Evolutionary conservation across 2,329 filamentous ascomycete genomes (phyloP), one percentile per base, ranked within the genome.

Genomic region (Calonectria honghensis): DNA sequence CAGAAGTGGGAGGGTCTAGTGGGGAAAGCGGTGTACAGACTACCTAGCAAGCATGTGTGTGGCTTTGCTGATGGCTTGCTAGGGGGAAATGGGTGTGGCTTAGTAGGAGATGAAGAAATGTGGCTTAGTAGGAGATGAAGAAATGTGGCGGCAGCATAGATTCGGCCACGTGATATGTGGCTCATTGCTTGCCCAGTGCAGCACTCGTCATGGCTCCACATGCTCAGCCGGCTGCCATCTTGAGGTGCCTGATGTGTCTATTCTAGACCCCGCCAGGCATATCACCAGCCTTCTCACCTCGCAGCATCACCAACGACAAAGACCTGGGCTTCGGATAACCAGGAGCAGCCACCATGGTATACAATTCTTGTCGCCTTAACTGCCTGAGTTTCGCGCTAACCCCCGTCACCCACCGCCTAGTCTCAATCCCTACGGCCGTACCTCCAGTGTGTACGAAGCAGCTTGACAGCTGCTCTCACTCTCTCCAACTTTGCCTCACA

Each of bases 351-450:
- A 68, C 41, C 51, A 81, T 81, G 79, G 79, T 81, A 80, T 59
- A 69, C 13, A 24, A 39, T 66, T 45, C 16, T 35, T 37, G 20
- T n/a, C 51, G 29, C 61, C 41, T 35, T 5, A n/a, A 14, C 14
- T 6, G n/a, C 41, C 16, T 20, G 10, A 50, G 45, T 39, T 61
- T 52, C 68, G 70, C 74, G 76, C 79, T 80, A 75, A 79, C 78
- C 72, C 66, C 70, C 70, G 13, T 51, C 69, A 70, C 73, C 57
- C 72, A 65, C 67, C 68, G 65, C 61, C 41, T 78, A 94, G 97
- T 98, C 96, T 84, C 96, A 98, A 96, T 98, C 96, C 79, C 91
- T 98, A 84, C 95, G 96, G 78, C 96, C 96, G 72, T 98, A 98
- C 88, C 94, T 98, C 80, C 95, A 98, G 90, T 97, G 95, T 86